Evolutionary conservation across 805 yeast genomes (phyloP), one percentile per base, ranked within the genome.

Genomic region (Kodamaea leandrae): DNA sequence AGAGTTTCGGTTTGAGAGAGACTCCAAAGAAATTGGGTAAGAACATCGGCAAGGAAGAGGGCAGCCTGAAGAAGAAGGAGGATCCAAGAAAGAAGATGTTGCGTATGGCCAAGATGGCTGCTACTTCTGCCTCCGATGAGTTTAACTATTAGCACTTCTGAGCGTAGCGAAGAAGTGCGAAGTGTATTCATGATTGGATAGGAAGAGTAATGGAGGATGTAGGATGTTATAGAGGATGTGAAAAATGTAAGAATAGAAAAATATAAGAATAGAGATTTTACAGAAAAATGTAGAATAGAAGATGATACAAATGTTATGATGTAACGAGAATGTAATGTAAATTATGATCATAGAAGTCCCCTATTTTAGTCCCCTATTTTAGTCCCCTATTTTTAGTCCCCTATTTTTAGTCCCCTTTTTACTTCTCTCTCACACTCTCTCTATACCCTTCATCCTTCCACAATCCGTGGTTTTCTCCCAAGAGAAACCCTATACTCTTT

Each of bases 1-100:
- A 93, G 60, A 77, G 93, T 48, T 95, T 95, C 62, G 99, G 91
- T 2, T 69, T 93, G 39, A 80, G 99, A 63, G 99, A 93, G 54
- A 83, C 95, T 6, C 99, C 99, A 20, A 88, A 85, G 68, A 78
- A 77, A 51, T 70, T 85, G 56, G 88, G 90, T 23, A 61, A 64
- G 25, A 53, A 65, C 28, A 53, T 45, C 24, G 63, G 54, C 17
- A 32, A 39, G 13, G 39, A 40, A 15, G 39, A 28, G 2, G 30
- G 26, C 4, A 21, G 32, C 4, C 57, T 61, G 13, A 62, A 62
- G 29, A 60, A 66, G 16, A 81, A 80, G 54, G 86, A 82, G 55
- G 83, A 82, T 58, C 80, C 86, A 1, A 79, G 78, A 58, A 80
- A 79, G 54, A 82, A 79, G 58, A 77, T 88, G 89, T 71, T 84